Conservation (phyloP, 202 grass and related monocot species). For the Zoysia matrella region DNA sequence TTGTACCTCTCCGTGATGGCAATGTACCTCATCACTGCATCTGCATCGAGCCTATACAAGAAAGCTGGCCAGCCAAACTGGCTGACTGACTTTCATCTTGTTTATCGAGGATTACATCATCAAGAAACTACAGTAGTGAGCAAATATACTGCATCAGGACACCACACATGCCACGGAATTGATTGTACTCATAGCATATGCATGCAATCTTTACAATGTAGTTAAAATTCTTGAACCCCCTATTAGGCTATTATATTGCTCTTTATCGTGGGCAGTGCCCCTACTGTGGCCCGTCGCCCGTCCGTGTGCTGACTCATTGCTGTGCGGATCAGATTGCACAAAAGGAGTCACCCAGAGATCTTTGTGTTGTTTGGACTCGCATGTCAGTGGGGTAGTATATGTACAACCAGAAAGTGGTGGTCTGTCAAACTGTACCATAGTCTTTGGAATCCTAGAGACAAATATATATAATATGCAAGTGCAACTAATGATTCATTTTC, state of each 20-base stretch:
- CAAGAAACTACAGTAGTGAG: slow-evolving; percentile 31
- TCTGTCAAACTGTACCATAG: slow-evolving; percentile 34
- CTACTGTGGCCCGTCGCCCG: slow-evolving; percentile 28
- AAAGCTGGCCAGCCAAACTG: too few relatives aligned
- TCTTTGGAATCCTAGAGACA: slow-evolving; percentile 57
- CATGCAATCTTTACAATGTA: slow-evolving; percentile 38
- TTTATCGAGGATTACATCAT: slow-evolving; percentile 19
- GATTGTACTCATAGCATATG: slow-evolving; percentile 35
- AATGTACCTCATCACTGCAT: slow-evolving; percentile 42
- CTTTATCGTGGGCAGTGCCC: slow-evolving; percentile 46
- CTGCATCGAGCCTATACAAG: slow-evolving; percentile 16
- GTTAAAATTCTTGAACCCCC: slow-evolving; percentile 36
- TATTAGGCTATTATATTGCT: slow-evolving; percentile 25
- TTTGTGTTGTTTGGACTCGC: slow-evolving; percentile 39
- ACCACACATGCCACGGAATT: slow-evolving; percentile 49
- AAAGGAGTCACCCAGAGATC: slow-evolving; percentile 23
- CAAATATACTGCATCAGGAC: slow-evolving; percentile 51
- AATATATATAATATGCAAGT: slow-evolving; percentile 41
- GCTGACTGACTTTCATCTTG: not conserved
- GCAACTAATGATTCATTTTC: not conserved
- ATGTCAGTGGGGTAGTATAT: slow-evolving; percentile 42
- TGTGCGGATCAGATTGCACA: slow-evolving; percentile 19
- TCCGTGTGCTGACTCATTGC: slow-evolving; percentile 42
- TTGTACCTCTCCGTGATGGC: slow-evolving; percentile 17
- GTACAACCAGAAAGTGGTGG: slow-evolving; percentile 23